Conservation (phyloP, 129 eudicot genomes). For the Lonicera japonica region DNA sequence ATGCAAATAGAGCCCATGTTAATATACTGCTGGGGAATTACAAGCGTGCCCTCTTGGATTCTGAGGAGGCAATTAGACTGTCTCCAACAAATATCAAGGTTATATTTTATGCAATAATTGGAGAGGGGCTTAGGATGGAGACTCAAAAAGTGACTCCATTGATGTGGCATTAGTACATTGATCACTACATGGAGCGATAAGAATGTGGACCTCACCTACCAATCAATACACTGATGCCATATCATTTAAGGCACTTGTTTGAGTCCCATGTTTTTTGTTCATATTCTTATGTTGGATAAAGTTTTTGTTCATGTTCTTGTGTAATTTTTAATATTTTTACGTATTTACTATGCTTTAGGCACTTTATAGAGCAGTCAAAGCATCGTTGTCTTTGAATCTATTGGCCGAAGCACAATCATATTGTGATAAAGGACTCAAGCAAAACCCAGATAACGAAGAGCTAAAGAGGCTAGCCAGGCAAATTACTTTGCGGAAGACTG, state of each 20-base stretch:
- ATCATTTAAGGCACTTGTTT: no score
- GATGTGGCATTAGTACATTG: no score
- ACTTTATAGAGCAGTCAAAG: slow-evolving; percentile 74
- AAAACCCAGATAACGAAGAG: slow-evolving; percentile 66
- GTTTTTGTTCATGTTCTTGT: background rate
- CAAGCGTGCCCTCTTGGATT: slow-evolving; percentile 85
- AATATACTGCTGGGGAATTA: slow-evolving; percentile 76
- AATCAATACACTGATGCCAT: no score
- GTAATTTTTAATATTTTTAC: background rate
- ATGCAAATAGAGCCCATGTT: slow-evolving; percentile 90
- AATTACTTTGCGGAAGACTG: slow-evolving; percentile 43
- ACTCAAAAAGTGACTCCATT: no score
- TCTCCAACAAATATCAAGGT: slow-evolving; percentile 76
- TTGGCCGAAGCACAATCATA: slow-evolving; percentile 60
- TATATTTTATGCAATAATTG: slow-evolving; percentile 3
- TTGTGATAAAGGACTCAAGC: slow-evolving; percentile 71
- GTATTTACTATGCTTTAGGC: slow-evolving; percentile 39
- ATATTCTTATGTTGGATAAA: background rate
- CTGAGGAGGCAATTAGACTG: slow-evolving; percentile 85
- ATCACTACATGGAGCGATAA: no score
- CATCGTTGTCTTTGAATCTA: slow-evolving; percentile 62
- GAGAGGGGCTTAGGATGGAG: no score
- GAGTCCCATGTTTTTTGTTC: no score
- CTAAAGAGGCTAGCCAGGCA: slow-evolving; percentile 54
- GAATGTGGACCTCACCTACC: no score